These are phyloP conservation scores for Alnus rubra DNA, from an alignment of 306 rosid species.

Conservation along the genomic window DNA sequence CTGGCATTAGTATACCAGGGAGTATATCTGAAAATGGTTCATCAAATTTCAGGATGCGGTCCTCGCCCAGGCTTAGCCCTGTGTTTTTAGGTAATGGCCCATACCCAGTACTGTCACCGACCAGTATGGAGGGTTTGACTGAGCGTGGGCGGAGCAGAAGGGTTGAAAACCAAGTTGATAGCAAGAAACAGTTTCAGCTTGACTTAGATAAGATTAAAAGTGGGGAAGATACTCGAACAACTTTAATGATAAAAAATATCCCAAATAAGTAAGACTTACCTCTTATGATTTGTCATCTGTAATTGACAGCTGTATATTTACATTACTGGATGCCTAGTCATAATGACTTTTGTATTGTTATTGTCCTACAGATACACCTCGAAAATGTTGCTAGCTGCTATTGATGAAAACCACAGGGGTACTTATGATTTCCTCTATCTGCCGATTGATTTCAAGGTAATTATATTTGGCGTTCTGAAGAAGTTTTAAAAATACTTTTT, in stretches of 20 bases:
- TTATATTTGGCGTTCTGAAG: slow-evolving; percentile 16
- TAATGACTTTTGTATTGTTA: slow-evolving; percentile 24
- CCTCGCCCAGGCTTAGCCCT: slow-evolving; percentile 82
- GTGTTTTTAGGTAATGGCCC: slow-evolving; percentile 73
- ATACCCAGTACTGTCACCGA: slow-evolving; percentile 56
- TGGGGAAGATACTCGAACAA: slow-evolving; percentile 92
- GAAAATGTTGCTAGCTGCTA: slow-evolving; percentile 93
- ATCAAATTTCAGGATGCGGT: slow-evolving; percentile 76
- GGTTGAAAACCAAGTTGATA: slow-evolving; percentile 75
- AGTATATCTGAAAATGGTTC: slow-evolving; percentile 71
- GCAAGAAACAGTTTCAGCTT: slow-evolving; percentile 90
- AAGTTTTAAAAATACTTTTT: neutral
- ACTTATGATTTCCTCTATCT: slow-evolving; percentile 92
- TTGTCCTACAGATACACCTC: slow-evolving; percentile 78
- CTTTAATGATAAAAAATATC: slow-evolving; percentile 95
- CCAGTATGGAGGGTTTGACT: slow-evolving; percentile 63
- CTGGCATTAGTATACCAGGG: slow-evolving; percentile 63
- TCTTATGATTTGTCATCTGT: slow-evolving; percentile 16
- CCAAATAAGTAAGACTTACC: slow-evolving; percentile 80
- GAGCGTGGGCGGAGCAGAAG: slow-evolving; percentile 73
- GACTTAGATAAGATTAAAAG: slow-evolving; percentile 80
- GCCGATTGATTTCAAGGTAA: slow-evolving; percentile 97
- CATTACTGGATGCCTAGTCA: slow-evolving; percentile 14
- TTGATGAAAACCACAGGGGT: slow-evolving; percentile 86
- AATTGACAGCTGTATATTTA: neutral